Evolutionary conservation across 2,329 filamentous ascomycete genomes (phyloP).

Genomic region (Chaetomium strumarium): DNA sequence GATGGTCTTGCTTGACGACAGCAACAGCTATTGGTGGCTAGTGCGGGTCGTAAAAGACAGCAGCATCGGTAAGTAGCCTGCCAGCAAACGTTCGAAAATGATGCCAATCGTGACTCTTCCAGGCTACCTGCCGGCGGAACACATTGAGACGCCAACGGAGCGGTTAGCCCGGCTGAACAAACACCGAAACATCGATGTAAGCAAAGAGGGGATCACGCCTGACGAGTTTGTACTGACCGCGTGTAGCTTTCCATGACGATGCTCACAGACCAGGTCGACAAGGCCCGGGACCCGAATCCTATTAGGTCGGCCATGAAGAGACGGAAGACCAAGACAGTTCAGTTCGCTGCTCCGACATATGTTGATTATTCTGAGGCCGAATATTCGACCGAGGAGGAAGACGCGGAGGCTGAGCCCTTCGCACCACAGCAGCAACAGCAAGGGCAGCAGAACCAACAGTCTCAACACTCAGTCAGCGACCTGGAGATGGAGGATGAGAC

Average conservation of each 20-base stretch:
- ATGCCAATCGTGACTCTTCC: conserved; percentile 23
- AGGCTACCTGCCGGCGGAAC: conserved; percentile 95
- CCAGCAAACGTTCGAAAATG: neutral
- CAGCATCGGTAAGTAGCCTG: conserved; percentile 62
- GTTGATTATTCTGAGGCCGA: conserved; percentile 84
- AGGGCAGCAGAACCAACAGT: conserved; percentile 20
- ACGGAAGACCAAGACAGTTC: conserved; percentile 78
- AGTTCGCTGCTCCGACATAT: conserved; percentile 79
- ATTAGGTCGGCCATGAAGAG: conserved; percentile 78
- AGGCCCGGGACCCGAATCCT: conserved; percentile 74
- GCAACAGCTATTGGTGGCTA: conserved; percentile 99
- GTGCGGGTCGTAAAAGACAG: conserved; percentile 96
- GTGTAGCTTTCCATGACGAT: conserved; percentile 55
- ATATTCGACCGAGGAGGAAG: conserved; percentile 75
- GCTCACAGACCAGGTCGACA: conserved; percentile 62
- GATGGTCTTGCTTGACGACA: conserved; percentile 96
- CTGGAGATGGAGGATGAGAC: conserved; percentile 42
- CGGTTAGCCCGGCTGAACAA: conserved; percentile 91
- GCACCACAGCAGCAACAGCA: conserved; percentile 30
- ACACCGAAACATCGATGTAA: conserved; percentile 93
- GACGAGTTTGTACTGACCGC: conserved; percentile 25
- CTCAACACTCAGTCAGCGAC: conserved; percentile 29
- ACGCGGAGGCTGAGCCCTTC: conserved; percentile 36
- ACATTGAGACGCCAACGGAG: conserved; percentile 97
- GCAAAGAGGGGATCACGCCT: conserved; percentile 28